Evolutionary conservation across 2,329 filamentous ascomycete species (phyloP).

Genomic region (Claviceps quebecensis): DNA sequence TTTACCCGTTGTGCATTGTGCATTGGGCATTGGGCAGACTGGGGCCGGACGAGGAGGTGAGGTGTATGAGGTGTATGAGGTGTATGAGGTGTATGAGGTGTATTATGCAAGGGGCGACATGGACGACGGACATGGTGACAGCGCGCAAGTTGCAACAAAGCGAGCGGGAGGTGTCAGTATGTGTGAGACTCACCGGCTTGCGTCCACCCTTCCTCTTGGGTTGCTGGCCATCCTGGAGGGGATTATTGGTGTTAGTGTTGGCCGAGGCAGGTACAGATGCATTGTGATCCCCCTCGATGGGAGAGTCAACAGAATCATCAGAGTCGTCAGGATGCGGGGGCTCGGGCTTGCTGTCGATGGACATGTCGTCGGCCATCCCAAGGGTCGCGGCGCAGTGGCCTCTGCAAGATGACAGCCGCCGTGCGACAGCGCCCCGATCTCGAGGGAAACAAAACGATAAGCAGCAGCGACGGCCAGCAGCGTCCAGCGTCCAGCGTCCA

Average conservation of each 20-base stretch:
- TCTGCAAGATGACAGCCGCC: constrained; percentile 19
- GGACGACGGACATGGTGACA: not conserved
- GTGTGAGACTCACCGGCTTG: constrained; percentile 66
- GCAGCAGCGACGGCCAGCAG: constrained; percentile 10
- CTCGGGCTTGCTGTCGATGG: constrained; percentile 36
- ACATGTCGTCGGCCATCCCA: constrained; percentile 55
- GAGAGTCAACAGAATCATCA: constrained; percentile 47
- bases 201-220: constrained; percentile 95
- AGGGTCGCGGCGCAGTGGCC: constrained; percentile 21
- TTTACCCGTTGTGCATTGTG: no score
- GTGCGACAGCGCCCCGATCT: constrained; percentile 22
- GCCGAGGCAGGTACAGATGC: constrained; percentile 17
- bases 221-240: constrained; percentile 40
- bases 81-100: not conserved
- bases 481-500: constrained; percentile 1
- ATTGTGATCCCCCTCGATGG: constrained; percentile 40
- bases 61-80: not conserved
- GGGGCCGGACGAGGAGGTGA: not conserved
- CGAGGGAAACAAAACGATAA: constrained; percentile 18
- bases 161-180: not conserved
- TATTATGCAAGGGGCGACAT: not conserved
- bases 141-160: not conserved
- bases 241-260: constrained; percentile 13
- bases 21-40: not conserved
- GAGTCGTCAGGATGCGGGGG: constrained; percentile 37